phyloP scores from a whole-genome alignment of 306 rosid genomes.

The Castanopsis chinensis region DNA sequence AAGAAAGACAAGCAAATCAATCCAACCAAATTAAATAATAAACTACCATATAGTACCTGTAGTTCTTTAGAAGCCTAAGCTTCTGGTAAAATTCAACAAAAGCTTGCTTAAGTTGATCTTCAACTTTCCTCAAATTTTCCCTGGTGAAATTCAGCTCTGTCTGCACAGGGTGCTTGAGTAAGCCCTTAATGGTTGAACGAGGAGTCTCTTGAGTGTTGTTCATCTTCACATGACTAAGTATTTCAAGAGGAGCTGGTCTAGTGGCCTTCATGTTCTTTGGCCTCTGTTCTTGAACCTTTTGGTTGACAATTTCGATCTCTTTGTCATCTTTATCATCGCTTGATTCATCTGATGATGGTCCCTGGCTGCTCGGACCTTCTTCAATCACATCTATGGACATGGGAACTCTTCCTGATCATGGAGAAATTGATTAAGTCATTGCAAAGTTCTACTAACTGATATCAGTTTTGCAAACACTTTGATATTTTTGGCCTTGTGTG shows the following conservation, averaged over 20 bases:
- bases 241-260: slow-evolving; percentile 52
- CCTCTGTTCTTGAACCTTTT: slow-evolving; percentile 19
- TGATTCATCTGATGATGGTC: slow-evolving; percentile 23
- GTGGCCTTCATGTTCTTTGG: background rate
- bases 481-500: too few species aligned
- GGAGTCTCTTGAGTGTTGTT: slow-evolving; percentile 59
- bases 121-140: slow-evolving; percentile 49
- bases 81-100: slow-evolving; percentile 61
- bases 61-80: slow-evolving; percentile 70
- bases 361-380: slow-evolving; percentile 37
- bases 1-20: background rate
- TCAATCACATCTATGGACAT: slow-evolving; percentile 44
- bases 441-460: too few species aligned
- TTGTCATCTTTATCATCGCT: background rate
- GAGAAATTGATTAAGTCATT: too few species aligned
- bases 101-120: slow-evolving; percentile 46
- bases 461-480: too few species aligned
- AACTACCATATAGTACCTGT: slow-evolving; percentile 23
- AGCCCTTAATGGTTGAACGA: slow-evolving; percentile 50
- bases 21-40: background rate
- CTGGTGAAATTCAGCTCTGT: slow-evolving; percentile 46
- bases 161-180: slow-evolving; percentile 41
- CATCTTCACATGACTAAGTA: slow-evolving; percentile 45
- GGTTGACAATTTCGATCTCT: background rate
- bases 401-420: slow-evolving; percentile 34